These are phyloP conservation scores for Microdochium nivale DNA, from an alignment of 2,329 filamentous ascomycete species.

Conservation along the genomic window DNA sequence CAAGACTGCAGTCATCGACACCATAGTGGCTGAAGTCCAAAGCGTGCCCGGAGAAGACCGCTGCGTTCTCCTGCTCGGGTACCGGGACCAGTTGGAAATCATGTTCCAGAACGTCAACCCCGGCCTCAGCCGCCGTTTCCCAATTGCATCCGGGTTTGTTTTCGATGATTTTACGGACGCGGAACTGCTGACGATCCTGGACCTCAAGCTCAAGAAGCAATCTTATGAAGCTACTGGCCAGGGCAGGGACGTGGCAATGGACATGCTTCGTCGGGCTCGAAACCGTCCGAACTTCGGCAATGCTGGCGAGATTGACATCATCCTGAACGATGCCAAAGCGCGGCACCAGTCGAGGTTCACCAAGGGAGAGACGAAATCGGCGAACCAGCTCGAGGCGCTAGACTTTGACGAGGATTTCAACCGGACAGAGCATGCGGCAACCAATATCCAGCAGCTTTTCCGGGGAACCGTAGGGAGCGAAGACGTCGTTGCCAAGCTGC, in stretches of 20 bases:
- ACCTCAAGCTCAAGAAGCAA: conserved; percentile 41
- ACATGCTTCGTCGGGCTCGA: conserved; percentile 38
- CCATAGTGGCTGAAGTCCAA: conserved; percentile 53
- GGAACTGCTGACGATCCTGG: conserved; percentile 42
- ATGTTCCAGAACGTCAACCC: conserved; percentile 56
- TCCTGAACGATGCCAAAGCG: conserved; percentile 40
- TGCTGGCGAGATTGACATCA: conserved; percentile 51
- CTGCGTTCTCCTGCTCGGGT: conserved; percentile 54
- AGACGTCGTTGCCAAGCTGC: conserved; percentile 39
- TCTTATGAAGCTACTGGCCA: conserved; percentile 34
- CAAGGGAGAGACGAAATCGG: conserved; percentile 16
- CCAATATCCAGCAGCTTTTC: conserved; percentile 46
- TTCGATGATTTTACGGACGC: conserved; percentile 50
- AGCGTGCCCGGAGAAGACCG: conserved; percentile 51
- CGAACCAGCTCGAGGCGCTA: conserved; percentile 13
- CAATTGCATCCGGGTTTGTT: conserved; percentile 41
- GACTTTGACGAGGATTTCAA: conserved; percentile 56
- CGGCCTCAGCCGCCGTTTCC: conserved; percentile 49
- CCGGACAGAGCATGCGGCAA: conserved; percentile 34
- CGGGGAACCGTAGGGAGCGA: conserved; percentile 50
- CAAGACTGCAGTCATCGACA: conserved; percentile 38
- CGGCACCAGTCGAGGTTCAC: conserved; percentile 24
- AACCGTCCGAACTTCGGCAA: conserved; percentile 54
- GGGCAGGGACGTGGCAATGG: conserved; percentile 37
- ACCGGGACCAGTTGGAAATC: conserved; percentile 47